phyloP scores from a whole-genome alignment of 768 basidiomycete species.

The Leccinum uliginosum region DNA sequence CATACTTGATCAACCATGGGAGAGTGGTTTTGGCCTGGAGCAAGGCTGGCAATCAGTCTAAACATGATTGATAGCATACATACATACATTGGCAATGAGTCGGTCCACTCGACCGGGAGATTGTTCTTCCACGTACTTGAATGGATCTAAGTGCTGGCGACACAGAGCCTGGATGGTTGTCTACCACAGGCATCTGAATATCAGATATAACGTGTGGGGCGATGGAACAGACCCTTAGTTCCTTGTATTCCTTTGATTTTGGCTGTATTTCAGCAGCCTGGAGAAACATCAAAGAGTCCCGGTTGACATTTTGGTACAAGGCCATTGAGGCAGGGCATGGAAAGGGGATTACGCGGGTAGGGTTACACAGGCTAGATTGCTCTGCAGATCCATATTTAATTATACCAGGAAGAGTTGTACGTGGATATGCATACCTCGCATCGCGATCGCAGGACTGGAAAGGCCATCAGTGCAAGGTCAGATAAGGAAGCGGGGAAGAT shows the following conservation, averaged over 20 bases:
- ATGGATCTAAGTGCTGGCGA: constrained; percentile 5
- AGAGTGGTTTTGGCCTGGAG: constrained; percentile 7
- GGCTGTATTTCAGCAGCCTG: background rate
- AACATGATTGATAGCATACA: background rate
- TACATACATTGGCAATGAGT: constrained; percentile 6
- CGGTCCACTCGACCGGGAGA: constrained; percentile 2
- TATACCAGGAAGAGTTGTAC: background rate
- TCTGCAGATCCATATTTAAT: background rate
- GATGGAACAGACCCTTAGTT: constrained; percentile 1
- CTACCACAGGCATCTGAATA: background rate
- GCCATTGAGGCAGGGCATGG: background rate
- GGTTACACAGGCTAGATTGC: background rate
- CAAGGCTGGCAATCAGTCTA: background rate
- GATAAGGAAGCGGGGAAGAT: background rate
- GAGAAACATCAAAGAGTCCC: background rate
- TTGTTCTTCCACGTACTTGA: constrained; percentile 19
- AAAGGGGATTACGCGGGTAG: background rate
- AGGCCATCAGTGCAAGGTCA: background rate
- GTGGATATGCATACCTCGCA: background rate
- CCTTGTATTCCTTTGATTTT: constrained; percentile 7
- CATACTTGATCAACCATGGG: constrained; percentile 19
- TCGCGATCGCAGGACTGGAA: background rate
- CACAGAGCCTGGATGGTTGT: constrained; percentile 4
- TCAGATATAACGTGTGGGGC: background rate
- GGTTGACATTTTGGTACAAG: background rate